Percentiles rank a stretch among this genome's conserved stretches.
These are phyloP conservation scores for Hyparrhenia diplandra DNA, from an alignment of 176 grass and related monocot species.

Conservation along the genomic window DNA sequence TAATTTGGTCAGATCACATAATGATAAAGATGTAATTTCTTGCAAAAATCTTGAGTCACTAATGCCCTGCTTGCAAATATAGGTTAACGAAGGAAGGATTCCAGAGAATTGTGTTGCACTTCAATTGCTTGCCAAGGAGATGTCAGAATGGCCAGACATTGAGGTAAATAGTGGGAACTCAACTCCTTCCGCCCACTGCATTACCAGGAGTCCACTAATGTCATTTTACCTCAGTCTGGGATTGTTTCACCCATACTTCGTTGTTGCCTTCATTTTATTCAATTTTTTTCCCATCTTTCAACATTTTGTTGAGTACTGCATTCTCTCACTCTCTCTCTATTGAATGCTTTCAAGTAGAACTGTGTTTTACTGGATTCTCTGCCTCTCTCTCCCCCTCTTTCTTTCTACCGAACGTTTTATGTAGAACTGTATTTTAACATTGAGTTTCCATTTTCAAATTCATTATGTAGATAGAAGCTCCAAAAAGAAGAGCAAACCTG, in stretches of 20 bases:
- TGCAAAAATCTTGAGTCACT: not conserved
- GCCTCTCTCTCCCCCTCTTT: too few species aligned
- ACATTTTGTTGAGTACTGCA: not conserved
- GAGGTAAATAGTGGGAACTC: slow-evolving; percentile 55
- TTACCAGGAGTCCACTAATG: not conserved
- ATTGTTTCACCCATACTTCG: not conserved
- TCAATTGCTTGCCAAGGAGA: slow-evolving; percentile 81
- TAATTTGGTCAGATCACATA: not conserved
- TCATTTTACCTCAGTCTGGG: not conserved
- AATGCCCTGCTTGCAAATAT: slow-evolving; percentile 19
- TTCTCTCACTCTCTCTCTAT: not conserved
- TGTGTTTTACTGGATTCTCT: not conserved
- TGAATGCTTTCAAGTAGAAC: not conserved
- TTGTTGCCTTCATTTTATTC: not conserved
- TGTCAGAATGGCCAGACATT: slow-evolving; percentile 81
- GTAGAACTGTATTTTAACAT: not conserved
- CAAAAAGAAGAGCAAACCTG: slow-evolving; percentile 57
- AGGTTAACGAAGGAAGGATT: slow-evolving; percentile 87
- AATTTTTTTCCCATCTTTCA: slow-evolving; percentile 3
- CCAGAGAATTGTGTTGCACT: slow-evolving; percentile 74
- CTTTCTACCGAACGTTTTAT: not conserved
- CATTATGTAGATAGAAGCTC: slow-evolving; percentile 52
- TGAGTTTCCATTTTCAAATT: slow-evolving; percentile 3
- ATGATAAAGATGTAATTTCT: not conserved
- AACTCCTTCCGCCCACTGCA: not conserved